A percentile compares a stretch with the other conserved stretches of the same genome.
Conservation (phyloP, 106 monocot species). For the Amphibolis antarctica region DNA sequence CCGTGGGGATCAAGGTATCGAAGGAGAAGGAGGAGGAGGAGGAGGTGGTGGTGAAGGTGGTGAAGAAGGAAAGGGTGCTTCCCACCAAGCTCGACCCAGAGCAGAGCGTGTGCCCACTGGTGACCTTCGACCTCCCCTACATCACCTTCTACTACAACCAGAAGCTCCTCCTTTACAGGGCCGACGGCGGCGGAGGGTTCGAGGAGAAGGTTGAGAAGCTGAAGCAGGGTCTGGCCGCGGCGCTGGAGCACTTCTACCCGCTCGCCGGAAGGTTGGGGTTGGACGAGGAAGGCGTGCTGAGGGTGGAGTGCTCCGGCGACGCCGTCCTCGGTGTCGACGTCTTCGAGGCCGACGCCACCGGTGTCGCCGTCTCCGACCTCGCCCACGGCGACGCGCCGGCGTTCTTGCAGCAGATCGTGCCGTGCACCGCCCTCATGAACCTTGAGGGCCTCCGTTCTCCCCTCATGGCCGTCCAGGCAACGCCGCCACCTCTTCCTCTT, state of each 20-base stretch:
- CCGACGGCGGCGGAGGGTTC: constrained; percentile 17
- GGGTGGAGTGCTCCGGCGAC: constrained; percentile 47
- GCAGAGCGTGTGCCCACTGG: constrained; percentile 25
- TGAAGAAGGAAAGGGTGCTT: constrained; percentile 26
- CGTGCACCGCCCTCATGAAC: constrained; percentile 87
- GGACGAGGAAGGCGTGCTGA: constrained; percentile 53
- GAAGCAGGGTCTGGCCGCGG: constrained; percentile 44
- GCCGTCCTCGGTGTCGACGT: constrained; percentile 49
- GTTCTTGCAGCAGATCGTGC: constrained; percentile 67
- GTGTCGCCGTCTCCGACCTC: constrained; percentile 41
- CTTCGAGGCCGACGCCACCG: constrained; percentile 46
- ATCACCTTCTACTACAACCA: constrained; percentile 99
- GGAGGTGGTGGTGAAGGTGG: constrained; percentile 28
- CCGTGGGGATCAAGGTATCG: no score
- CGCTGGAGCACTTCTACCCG: constrained; percentile 28
- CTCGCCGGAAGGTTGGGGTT: constrained; percentile 57
- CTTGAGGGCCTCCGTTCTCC: constrained; percentile 73
- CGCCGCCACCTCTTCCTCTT: no score
- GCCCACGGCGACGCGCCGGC: constrained; percentile 29
- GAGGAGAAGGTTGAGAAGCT: constrained; percentile 20
- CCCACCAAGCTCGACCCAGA: constrained; percentile 22
- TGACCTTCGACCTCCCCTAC: constrained; percentile 90
- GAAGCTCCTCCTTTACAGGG: constrained; percentile 78
- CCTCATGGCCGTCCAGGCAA: constrained; percentile 84
- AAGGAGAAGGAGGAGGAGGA: no score